Conservation (phyloP, 805 yeast species). For the Limtongia smithiae region DNA sequence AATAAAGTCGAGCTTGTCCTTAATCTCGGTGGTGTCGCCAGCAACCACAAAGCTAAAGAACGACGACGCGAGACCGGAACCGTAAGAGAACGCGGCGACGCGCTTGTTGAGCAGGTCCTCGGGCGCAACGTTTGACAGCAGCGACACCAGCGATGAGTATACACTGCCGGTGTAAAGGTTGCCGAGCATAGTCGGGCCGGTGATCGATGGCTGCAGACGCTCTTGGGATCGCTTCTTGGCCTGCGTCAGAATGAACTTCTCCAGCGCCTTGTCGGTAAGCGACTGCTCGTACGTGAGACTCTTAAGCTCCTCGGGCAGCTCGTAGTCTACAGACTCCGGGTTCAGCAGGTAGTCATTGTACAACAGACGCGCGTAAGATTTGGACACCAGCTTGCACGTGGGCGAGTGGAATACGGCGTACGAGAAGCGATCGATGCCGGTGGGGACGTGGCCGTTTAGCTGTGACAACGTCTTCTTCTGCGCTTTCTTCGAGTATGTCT, state of each 20-base stretch:
- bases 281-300: slow-evolving; percentile 68
- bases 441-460: slow-evolving; percentile 46
- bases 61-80: slow-evolving; percentile 95
- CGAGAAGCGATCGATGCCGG: slow-evolving; percentile 68
- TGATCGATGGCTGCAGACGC: slow-evolving; percentile 75
- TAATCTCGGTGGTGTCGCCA: slow-evolving; percentile 74
- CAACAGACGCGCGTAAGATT: slow-evolving; percentile 86
- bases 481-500: slow-evolving; percentile 74
- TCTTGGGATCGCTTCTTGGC: slow-evolving; percentile 65
- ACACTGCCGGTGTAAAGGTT: slow-evolving; percentile 96
- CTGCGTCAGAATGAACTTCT: slow-evolving; percentile 76
- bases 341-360: slow-evolving; percentile 81
- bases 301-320: slow-evolving; percentile 52
- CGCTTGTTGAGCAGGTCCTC: slow-evolving; percentile 77
- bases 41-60: slow-evolving; percentile 73
- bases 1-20: slow-evolving; percentile 62
- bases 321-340: slow-evolving; percentile 46
- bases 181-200: slow-evolving; percentile 93
- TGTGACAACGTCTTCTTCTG: slow-evolving; percentile 47
- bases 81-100: slow-evolving; percentile 91
- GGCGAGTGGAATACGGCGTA: slow-evolving; percentile 98
- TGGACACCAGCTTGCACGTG: slow-evolving; percentile 89
- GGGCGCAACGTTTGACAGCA: slow-evolving; percentile 68
- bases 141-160: slow-evolving; percentile 80
- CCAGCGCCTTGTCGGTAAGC: slow-evolving; percentile 72